Evolutionary conservation across 305 asterid species (phyloP).

Genomic region (Fraxinus paxiana): DNA sequence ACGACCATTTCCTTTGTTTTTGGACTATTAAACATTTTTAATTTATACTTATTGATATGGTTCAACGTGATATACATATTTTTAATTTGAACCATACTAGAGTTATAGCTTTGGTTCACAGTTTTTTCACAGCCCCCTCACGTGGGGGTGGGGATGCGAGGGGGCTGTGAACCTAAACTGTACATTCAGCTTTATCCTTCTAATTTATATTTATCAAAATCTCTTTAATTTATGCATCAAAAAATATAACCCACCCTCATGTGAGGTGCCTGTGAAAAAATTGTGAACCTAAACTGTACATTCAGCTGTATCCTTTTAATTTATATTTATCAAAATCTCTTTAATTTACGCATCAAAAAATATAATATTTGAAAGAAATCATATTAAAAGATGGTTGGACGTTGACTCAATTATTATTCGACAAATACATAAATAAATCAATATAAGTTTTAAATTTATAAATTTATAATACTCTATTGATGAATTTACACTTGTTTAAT

Average conservation of each 20-base stretch:
- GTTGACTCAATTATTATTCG: not conserved
- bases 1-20: not conserved
- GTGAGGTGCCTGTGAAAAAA: too few relatives aligned
- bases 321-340: too few relatives aligned
- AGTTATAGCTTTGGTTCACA: too few relatives aligned
- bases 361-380: not conserved
- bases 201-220: not conserved
- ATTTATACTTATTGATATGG: not conserved
- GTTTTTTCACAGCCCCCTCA: too few relatives aligned
- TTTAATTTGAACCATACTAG: not conserved
- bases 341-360: not conserved
- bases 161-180: too few relatives aligned
- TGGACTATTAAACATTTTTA: too few relatives aligned
- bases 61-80: not conserved
- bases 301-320: too few relatives aligned
- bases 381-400: not conserved
- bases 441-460: not conserved
- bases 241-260: too few relatives aligned
- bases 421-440: not conserved
- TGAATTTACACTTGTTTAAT: not conserved
- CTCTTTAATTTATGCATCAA: too few relatives aligned
- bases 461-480: not conserved
- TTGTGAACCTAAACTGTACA: too few relatives aligned
- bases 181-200: too few relatives aligned
- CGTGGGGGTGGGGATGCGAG: too few relatives aligned